Percentiles rank a stretch among this genome's conserved stretches.
These are phyloP conservation scores for Nicotiana obtusifolia DNA, from an alignment of 257 asterid genomes.

Conservation along the genomic window DNA sequence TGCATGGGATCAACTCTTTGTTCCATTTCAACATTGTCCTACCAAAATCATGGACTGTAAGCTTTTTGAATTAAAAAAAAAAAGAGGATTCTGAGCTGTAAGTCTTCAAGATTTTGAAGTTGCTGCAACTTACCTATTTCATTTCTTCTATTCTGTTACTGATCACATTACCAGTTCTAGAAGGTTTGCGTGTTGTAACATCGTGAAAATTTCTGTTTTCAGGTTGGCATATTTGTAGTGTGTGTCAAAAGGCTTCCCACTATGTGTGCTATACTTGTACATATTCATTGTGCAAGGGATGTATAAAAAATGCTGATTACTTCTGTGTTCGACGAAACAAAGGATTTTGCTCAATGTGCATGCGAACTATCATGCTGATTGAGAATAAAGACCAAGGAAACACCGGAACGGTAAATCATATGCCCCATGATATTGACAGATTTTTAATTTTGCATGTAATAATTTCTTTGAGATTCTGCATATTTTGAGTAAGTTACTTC, in stretches of 20 bases:
- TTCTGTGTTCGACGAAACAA: constrained; percentile 51
- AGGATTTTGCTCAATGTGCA: constrained; percentile 75
- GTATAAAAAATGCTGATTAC: constrained; percentile 53
- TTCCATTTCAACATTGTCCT: background rate
- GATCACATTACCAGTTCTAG: background rate
- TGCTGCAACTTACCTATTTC: background rate
- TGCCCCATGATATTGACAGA: background rate
- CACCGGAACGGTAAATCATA: constrained; percentile 41
- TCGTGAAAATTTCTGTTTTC: constrained; percentile 21
- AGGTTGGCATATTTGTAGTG: constrained; percentile 93
- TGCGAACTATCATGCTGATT: constrained; percentile 64
- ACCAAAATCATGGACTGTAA: background rate
- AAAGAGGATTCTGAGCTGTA: background rate
- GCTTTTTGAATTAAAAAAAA: background rate
- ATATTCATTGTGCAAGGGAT: constrained; percentile 74
- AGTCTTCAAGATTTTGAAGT: background rate
- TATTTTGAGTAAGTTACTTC: background rate
- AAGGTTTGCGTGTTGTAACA: background rate
- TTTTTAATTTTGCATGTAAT: background rate
- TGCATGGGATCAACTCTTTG: background rate
- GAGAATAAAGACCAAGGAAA: constrained; percentile 63
- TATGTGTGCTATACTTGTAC: constrained; percentile 76
- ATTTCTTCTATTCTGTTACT: background rate
- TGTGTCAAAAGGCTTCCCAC: constrained; percentile 56
- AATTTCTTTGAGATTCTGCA: background rate